Conservation (phyloP, 768 basidiomycete genomes). For the Leccinum barrowsii region DNA sequence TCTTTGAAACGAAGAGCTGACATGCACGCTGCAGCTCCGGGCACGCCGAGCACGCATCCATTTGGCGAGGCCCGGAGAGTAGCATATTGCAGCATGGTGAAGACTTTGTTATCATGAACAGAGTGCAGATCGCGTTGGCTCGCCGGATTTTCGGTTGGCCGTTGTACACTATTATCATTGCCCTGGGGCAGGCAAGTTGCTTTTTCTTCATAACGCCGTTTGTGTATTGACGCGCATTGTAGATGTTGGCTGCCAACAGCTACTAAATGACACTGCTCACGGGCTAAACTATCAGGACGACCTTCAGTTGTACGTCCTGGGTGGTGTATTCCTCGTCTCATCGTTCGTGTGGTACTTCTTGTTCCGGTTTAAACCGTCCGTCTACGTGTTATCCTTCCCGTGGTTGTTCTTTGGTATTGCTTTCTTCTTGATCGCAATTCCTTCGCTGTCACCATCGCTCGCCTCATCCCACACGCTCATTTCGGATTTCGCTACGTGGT, state of each 20-base stretch:
- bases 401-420: constrained; percentile 91
- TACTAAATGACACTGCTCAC: constrained; percentile 92
- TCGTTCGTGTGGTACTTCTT: constrained; percentile 87
- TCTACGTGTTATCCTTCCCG: constrained; percentile 80
- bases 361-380: constrained; percentile 84
- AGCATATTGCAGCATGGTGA: constrained; percentile 24
- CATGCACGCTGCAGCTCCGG: too few relatives aligned
- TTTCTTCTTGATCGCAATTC: constrained; percentile 89
- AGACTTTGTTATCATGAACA: constrained; percentile 76
- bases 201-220: not conserved
- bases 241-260: constrained; percentile 88
- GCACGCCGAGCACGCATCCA: too few relatives aligned
- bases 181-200: constrained; percentile 64
- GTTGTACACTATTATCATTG: constrained; percentile 86
- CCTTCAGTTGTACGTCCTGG: constrained; percentile 86
- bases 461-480: constrained; percentile 59
- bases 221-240: constrained; percentile 3
- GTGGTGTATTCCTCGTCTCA: constrained; percentile 80
- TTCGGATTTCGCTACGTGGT: constrained; percentile 81
- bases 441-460: constrained; percentile 64
- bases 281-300: constrained; percentile 82
- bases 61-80: too few relatives aligned
- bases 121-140: constrained; percentile 80
- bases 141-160: constrained; percentile 85
- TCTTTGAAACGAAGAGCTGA: too few relatives aligned